Evolutionary conservation across 2,329 filamentous ascomycete genomes (phyloP).

Genomic region (Fusarium euwallaceae): DNA sequence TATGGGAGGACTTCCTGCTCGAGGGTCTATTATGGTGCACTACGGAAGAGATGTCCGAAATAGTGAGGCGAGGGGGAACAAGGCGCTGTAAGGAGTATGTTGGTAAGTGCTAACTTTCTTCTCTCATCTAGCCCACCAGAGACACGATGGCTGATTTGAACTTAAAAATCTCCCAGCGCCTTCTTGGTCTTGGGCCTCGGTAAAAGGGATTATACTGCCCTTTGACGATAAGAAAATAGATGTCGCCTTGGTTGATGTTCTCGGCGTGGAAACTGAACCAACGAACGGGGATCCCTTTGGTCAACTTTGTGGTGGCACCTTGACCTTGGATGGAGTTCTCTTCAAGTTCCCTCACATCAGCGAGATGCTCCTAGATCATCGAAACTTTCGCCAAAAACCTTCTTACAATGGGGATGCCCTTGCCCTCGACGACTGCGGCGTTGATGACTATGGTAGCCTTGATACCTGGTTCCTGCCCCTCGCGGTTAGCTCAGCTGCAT

Average conservation of each 20-base stretch:
- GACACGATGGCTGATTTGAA: not conserved
- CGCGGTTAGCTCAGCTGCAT: not conserved
- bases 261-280: not conserved
- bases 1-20: not conserved
- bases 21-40: not conserved
- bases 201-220: not conserved
- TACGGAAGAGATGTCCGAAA: not conserved
- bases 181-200: not conserved
- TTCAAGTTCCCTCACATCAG: not conserved
- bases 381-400: accelerated
- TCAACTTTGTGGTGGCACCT: not conserved
- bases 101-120: not conserved
- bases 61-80: not conserved
- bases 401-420: not conserved
- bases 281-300: not conserved
- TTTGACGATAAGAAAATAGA: not conserved
- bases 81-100: not conserved
- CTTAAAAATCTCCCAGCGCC: not conserved
- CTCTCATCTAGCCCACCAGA: not conserved
- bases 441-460: not conserved
- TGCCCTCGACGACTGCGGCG: not conserved
- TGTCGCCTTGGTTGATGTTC: not conserved
- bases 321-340: not conserved
- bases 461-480: not conserved
- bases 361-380: not conserved